These are phyloP conservation scores for Tetrahymena borealis DNA, from an alignment of 73 alveolate species.

Conservation along the genomic window DNA sequence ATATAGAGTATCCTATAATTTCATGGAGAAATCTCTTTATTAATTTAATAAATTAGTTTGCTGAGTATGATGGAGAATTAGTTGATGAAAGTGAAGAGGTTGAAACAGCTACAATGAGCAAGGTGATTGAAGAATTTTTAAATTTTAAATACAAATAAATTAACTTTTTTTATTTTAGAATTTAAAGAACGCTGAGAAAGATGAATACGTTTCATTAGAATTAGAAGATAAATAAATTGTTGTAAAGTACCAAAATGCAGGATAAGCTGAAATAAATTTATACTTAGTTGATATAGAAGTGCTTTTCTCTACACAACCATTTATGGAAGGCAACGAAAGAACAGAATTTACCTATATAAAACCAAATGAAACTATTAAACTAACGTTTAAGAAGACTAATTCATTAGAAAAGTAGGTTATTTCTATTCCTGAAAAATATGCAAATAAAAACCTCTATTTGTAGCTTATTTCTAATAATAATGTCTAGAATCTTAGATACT, in stretches of 20 bases:
- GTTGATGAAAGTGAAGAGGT: conserved; percentile 26
- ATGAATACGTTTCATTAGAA: conserved; percentile 47
- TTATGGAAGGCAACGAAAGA: conserved; percentile 11
- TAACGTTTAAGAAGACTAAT: not conserved
- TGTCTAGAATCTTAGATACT: conserved; percentile 50
- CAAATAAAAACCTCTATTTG: conserved; percentile 58
- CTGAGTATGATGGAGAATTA: conserved; percentile 60
- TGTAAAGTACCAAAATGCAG: conserved; percentile 52
- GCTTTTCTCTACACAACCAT: conserved; percentile 74
- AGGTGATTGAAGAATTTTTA: not conserved
- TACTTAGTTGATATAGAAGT: conserved; percentile 76
- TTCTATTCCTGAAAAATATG: conserved; percentile 60
- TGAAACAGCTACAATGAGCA: not conserved
- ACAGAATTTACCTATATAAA: conserved; percentile 1
- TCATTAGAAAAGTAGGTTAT: not conserved
- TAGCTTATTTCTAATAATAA: conserved; percentile 61
- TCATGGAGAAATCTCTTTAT: conserved; percentile 71
- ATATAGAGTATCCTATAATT: conserved; percentile 70
- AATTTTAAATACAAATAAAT: not conserved
- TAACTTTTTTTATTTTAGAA: not conserved
- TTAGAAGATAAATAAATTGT: conserved; percentile 36
- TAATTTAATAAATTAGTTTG: conserved; percentile 57
- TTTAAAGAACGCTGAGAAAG: conserved; percentile 54
- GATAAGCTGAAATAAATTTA: conserved; percentile 43
- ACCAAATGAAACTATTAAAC: conserved; percentile 6